Evolutionary conservation across 208 protist species (phyloP), one percentile per base, ranked within the genome.

Genomic region (Leishmania mexicana): DNA sequence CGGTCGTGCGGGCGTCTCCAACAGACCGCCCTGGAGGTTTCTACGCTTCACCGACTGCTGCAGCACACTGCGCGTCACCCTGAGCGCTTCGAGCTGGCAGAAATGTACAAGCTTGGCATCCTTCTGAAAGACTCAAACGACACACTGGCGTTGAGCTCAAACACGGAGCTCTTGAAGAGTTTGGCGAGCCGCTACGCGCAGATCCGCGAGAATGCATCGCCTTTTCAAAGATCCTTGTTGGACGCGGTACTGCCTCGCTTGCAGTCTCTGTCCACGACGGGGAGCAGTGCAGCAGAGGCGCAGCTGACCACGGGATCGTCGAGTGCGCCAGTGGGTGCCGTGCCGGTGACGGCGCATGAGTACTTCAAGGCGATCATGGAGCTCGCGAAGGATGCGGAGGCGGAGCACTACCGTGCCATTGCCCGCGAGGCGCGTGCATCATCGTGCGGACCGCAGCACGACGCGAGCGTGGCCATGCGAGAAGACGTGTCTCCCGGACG

Each of bases 321-420:
- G 6, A 74, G 28, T 53, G 21, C 6, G 11, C 28, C 5, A 31
- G 68, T 38, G 4, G 28, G 15, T 49, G 68, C 45, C 28, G 5
- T 53, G 13, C 54, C 77, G 19, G 57, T 72, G 2, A 87, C 84
- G 4, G 75, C 80, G 11, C 51, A 67, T 38, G 78, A 85, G 13
- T 81, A 81, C 71, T 81, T 83, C 54, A 83, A 74, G 31, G 80
- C 85, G 0, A 87, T 91, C 24, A 83, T 86, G 83, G 79, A 85
- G 3, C 35, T 87, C 2, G 35, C 81, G 17, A 53, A 78, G 8
- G 86, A 89, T n/a, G 86, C 67, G 74, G 78, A 83, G 47, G 83
- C 42, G 2, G 79, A 87, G 57, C 65, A 84, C 76, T 45, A 78
- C 77, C 81, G 84, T 19, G 47, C 82, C 0, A 28, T 67, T 17